Evolutionary conservation across 495 filamentous ascomycete genomes (phyloP).

Genomic region (Talaromyces nanjingensis): DNA sequence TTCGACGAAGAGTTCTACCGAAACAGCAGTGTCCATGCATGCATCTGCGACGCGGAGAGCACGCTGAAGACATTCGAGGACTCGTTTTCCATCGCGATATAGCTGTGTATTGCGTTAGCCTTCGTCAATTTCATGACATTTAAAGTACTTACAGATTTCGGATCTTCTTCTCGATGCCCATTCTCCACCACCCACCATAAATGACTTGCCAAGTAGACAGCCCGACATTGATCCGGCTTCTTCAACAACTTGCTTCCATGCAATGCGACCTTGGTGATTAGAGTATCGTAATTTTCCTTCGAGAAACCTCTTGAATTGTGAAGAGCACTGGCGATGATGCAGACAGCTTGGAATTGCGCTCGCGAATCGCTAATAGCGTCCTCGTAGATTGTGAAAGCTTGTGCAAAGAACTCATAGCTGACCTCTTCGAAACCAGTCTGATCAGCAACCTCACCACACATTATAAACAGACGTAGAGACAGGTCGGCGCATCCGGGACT

Average conservation of each 20-base stretch:
- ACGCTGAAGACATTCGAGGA: conserved; percentile 91
- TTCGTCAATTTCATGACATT: not conserved
- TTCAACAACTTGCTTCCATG: conserved; percentile 96
- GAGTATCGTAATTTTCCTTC: conserved; percentile 95
- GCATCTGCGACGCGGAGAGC: conserved; percentile 94
- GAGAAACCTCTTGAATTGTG: conserved; percentile 81
- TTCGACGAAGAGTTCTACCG: conserved; percentile 95
- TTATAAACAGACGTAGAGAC: conserved; percentile 77
- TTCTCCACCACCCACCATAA: conserved; percentile 97
- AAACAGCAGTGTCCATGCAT: conserved; percentile 99
- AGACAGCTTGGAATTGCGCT: conserved; percentile 96
- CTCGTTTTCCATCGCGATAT: conserved; percentile 94
- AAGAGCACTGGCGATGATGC: conserved; percentile 82
- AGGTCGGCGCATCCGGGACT: conserved; percentile 72
- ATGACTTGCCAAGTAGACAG: conserved; percentile 92
- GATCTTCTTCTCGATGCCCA: conserved; percentile 72
- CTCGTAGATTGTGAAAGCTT: conserved; percentile 97
- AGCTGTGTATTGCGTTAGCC: conserved; percentile 48
- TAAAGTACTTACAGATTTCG: conserved; percentile 60
- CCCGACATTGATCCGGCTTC: conserved; percentile 95
- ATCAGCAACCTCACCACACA: conserved; percentile 88
- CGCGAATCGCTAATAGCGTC: conserved; percentile 91
- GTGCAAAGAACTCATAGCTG: conserved; percentile 96
- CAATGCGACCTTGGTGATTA: conserved; percentile 94
- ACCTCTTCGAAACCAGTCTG: conserved; percentile 91